A percentile compares a stretch with the other conserved stretches of the same genome.
Evolutionary conservation across 768 basidiomycete species (phyloP).

Genomic region (Neoboletus magnificus): DNA sequence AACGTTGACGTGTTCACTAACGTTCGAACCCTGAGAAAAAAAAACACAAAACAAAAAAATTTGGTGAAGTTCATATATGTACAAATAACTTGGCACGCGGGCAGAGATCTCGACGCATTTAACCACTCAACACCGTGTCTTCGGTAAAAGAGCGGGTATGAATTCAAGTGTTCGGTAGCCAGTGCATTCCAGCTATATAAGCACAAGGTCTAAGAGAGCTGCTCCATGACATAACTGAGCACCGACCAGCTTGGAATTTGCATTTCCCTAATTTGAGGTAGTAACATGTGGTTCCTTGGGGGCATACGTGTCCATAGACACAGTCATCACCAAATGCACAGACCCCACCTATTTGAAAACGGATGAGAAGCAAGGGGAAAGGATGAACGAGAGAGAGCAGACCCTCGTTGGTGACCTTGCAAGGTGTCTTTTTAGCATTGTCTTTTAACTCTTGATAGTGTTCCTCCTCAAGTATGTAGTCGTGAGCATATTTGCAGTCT

Average conservation of each 20-base stretch:
- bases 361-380: neutral
- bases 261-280: constrained; percentile 54
- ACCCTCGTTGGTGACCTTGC: constrained; percentile 59
- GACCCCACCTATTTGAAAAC: constrained; percentile 42
- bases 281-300: constrained; percentile 51
- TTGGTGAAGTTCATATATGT: constrained; percentile 33
- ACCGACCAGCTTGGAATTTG: constrained; percentile 59
- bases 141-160: constrained; percentile 6
- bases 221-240: constrained; percentile 9
- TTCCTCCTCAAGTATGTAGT: constrained; percentile 54
- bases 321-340: constrained; percentile 62
- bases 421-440: constrained; percentile 62
- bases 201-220: constrained; percentile 7
- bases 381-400: constrained; percentile 6
- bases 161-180: constrained; percentile 18
- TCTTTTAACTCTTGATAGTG: constrained; percentile 50
- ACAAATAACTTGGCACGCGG: constrained; percentile 25
- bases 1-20: constrained; percentile 29
- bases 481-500: constrained; percentile 59
- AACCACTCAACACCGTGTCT: constrained; percentile 7
- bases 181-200: constrained; percentile 43
- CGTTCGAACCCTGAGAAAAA: constrained; percentile 23
- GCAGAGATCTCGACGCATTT: constrained; percentile 10
- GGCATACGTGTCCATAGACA: constrained; percentile 38
- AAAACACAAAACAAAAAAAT: constrained; percentile 13